Conservation (phyloP, 352 stramenopile species). For the Pythium insidiosum region DNA sequence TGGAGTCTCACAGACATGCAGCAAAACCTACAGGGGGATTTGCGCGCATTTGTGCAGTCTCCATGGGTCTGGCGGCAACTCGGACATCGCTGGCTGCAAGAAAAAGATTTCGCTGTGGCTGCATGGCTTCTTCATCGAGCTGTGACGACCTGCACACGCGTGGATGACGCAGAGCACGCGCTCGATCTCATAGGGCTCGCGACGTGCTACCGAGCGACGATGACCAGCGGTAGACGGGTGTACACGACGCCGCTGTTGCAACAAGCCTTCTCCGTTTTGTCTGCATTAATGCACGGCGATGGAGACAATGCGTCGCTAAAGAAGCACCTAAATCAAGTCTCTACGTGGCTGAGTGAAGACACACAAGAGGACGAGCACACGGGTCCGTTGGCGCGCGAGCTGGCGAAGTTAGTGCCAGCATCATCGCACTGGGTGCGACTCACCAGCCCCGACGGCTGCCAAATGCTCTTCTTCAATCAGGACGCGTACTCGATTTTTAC, state of each 20-base stretch:
- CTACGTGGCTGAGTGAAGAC: constrained; percentile 2
- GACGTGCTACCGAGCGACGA: constrained; percentile 30
- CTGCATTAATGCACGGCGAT: constrained; percentile 3
- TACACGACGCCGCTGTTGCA: constrained; percentile 9
- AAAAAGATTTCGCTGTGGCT: constrained; percentile 38
- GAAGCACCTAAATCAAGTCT: constrained; percentile 9
- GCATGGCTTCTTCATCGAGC: constrained; percentile 37
- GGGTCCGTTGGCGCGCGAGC: constrained; percentile 17
- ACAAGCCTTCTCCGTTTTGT: constrained; percentile 5
- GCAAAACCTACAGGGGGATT: constrained; percentile 35
- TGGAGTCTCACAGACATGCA: constrained; percentile 36
- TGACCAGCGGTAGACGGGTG: constrained; percentile 11
- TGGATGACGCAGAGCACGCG: neutral
- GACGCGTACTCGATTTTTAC: constrained; percentile 38
- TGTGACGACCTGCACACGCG: no score
- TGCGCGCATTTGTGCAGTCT: constrained; percentile 31
- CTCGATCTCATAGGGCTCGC: constrained; percentile 26
- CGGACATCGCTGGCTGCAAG: constrained; percentile 21
- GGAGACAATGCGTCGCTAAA: constrained; percentile 1
- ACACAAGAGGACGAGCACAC: neutral
- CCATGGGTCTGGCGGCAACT: constrained; percentile 61
- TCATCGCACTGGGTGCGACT: constrained; percentile 57
- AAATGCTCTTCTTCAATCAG: constrained; percentile 70
- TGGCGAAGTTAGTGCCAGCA: constrained; percentile 26
- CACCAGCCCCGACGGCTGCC: no score